Evolutionary conservation across 2,329 filamentous ascomycete genomes (phyloP), one percentile per base, ranked within the genome.

Genomic region (Epichloe scottii): DNA sequence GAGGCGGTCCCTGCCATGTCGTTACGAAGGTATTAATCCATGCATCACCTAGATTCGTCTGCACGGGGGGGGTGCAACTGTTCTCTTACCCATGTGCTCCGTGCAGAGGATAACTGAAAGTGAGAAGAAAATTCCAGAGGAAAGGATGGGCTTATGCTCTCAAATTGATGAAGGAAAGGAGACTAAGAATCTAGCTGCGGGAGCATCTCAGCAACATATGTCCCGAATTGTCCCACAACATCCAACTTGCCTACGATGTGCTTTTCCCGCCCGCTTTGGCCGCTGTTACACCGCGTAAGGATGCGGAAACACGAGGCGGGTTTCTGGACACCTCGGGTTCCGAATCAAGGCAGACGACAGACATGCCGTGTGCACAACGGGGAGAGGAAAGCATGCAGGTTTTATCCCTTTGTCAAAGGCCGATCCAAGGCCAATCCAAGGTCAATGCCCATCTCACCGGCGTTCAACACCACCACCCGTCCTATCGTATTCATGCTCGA

Each of bases 281-380:
- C 50, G 50, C 41, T 26, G 46, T 52, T 49, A 42, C 50, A 49
- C 50, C n/a, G 39, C 47, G 21, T 40, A 17, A 26, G 21, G 42
- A 17, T 23, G 47, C 17, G 30, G 19, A 41, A 41, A 35, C 50
- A 40, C 39, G 26, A 30, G 21, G 26, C 26, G 34, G 17, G 26
- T 21, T 49, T 48, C 41, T 2, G 26, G 35, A 52, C 17, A 47
- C 11, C 19, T 35, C 12, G 41, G 26, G 41, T 14, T 40, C 23
- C 50, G 49, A 39, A 46, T 33, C 17, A 39, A 49, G 35, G 30
- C 30, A 43, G 42, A 45, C 17, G 48, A 8, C 41, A 19, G 48
- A 8, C 41, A 19, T 21, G 34, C 34, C 19, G 19, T 19, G 30
- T 39, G 30, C 30, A 33, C 26, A 8, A 30, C 33, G 38, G 19